Evolutionary conservation across 495 filamentous ascomycete genomes (phyloP).

Genomic region (Rostrohypoxylon terebratum): DNA sequence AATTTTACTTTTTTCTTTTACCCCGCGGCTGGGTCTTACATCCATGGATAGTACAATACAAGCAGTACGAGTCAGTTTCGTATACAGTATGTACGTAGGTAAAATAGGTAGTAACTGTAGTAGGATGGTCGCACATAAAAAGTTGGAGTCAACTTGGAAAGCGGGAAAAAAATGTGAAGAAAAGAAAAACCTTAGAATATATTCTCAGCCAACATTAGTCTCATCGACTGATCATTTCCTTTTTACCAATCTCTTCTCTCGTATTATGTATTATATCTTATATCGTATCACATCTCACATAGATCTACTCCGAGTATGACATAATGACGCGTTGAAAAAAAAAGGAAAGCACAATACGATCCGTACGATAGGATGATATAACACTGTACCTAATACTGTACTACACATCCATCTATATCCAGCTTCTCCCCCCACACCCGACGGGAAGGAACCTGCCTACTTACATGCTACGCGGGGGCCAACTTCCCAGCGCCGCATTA

Average conservation of each 20-base stretch:
- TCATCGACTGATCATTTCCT: neutral
- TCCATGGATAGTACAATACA: too few relatives aligned
- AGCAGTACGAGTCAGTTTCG: neutral
- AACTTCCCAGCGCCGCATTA: neutral
- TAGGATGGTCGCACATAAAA: neutral
- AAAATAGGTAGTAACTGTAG: too few relatives aligned
- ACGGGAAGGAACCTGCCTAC: slow-evolving; percentile 25
- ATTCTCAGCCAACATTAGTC: neutral
- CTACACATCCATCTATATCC: neutral
- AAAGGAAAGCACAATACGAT: neutral
- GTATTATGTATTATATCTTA: too few relatives aligned
- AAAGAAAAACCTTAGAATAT: neutral
- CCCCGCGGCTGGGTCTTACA: neutral
- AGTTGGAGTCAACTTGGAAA: neutral
- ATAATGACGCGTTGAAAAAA: neutral
- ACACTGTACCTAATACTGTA: too few relatives aligned
- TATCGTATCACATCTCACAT: neutral
- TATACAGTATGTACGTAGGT: neutral
- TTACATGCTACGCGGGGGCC: slow-evolving; percentile 20
- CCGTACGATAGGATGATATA: too few relatives aligned
- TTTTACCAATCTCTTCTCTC: neutral
- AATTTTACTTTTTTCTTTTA: neutral
- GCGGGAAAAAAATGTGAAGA: neutral
- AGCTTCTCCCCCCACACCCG: slow-evolving; percentile 18
- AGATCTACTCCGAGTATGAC: too few relatives aligned